Conservation (phyloP, 148 eudicot species). For the Camellia granthamiana region DNA sequence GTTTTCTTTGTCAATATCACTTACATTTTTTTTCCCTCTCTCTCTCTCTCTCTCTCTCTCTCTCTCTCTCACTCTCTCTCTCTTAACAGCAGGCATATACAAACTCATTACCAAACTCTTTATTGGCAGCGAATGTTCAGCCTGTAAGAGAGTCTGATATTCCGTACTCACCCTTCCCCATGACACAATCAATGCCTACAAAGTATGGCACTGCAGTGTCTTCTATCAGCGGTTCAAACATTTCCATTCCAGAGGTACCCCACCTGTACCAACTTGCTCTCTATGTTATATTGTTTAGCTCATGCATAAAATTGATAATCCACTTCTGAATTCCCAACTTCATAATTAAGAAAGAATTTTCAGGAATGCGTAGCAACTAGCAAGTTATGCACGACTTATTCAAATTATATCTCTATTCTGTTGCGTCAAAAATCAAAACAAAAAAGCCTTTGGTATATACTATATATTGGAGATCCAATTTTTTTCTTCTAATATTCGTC, state of each 20-base stretch:
- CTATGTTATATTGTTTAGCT: not conserved
- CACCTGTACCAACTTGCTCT: not conserved
- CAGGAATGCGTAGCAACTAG: not conserved
- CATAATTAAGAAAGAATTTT: not conserved
- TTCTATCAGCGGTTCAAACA: conserved; percentile 57
- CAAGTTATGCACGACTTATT: not conserved
- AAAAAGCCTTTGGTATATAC: not conserved
- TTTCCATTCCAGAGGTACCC: conserved; percentile 77
- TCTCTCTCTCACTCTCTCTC: too few species aligned
- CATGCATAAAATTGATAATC: not conserved
- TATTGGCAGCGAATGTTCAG: conserved; percentile 62
- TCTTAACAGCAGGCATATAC: conserved; percentile 53
- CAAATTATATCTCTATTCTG: not conserved
- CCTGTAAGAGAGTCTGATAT: conserved; percentile 70
- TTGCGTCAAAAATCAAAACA: not conserved
- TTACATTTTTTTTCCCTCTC: too few species aligned
- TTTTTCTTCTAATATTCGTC: not conserved
- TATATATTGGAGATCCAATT: not conserved
- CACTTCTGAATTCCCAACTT: not conserved
- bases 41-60: too few species aligned
- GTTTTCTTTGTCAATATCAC: not conserved
- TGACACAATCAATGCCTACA: conserved; percentile 54
- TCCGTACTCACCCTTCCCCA: conserved; percentile 68
- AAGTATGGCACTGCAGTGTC: conserved; percentile 57
- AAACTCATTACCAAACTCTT: conserved; percentile 56